Evolutionary conservation across 495 filamentous ascomycete genomes (phyloP).

Genomic region (Xylaria palmicola): DNA sequence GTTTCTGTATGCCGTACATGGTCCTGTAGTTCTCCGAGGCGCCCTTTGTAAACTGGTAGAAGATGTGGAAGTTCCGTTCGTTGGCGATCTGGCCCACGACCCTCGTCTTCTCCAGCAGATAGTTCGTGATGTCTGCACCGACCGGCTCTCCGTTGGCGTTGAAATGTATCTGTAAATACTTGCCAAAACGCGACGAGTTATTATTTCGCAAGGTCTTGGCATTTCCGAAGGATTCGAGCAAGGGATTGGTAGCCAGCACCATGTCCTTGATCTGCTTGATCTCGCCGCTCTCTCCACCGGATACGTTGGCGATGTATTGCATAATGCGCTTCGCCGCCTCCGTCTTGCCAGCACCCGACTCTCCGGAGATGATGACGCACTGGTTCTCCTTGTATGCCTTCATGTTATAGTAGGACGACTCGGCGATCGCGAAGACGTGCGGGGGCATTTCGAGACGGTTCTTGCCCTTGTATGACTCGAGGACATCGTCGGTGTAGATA

Average conservation of each 20-base stretch:
- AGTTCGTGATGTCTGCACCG: slow-evolving; percentile 97
- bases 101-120: slow-evolving; percentile 90
- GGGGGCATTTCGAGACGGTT: slow-evolving; percentile 94
- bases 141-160: slow-evolving; percentile 90
- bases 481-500: slow-evolving; percentile 93
- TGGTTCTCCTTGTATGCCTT: slow-evolving; percentile 99
- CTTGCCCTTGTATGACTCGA: slow-evolving; percentile 90
- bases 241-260: slow-evolving; percentile 96
- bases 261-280: slow-evolving; percentile 98
- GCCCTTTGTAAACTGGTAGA: slow-evolving; percentile 97
- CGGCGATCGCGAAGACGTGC: slow-evolving; percentile 97
- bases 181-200: slow-evolving; percentile 97
- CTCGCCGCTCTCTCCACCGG: slow-evolving; percentile 82
- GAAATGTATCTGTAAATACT: slow-evolving; percentile 97
- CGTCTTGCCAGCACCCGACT: slow-evolving; percentile 99
- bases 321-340: slow-evolving; percentile 98
- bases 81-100: slow-evolving; percentile 95
- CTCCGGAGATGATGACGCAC: slow-evolving; percentile 98
- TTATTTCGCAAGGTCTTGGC: slow-evolving; percentile 98
- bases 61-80: slow-evolving; percentile 98
- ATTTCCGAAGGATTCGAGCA: slow-evolving; percentile 97
- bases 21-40: slow-evolving; percentile 83
- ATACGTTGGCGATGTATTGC: slow-evolving; percentile 98
- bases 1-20: slow-evolving; percentile 83
- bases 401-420: slow-evolving; percentile 99